Percentiles rank a stretch among this genome's conserved stretches.
Conservation (phyloP, 345 rosid genomes). For the Arabidopsis suecica region DNA sequence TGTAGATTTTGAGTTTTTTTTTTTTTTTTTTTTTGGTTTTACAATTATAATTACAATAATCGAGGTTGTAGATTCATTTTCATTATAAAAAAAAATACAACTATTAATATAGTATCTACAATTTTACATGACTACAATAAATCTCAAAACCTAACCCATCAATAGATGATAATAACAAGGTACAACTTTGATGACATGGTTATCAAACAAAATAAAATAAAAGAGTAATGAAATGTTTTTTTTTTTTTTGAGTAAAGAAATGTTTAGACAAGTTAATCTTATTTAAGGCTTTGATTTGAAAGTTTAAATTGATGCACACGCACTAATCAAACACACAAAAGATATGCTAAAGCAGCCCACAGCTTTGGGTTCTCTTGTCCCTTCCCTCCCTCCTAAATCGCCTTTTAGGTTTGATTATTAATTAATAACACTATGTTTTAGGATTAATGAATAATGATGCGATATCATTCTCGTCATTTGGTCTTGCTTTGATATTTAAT, state of each 20-base stretch:
- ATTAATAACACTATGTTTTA: conserved; percentile 23
- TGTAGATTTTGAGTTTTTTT: background rate
- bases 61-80: background rate
- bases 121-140: background rate
- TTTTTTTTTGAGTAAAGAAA: background rate
- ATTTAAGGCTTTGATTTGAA: conserved; percentile 37
- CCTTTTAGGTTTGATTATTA: conserved; percentile 28
- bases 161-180: background rate
- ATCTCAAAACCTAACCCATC: background rate
- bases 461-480: conserved; percentile 16
- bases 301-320: conserved; percentile 39
- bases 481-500: conserved; percentile 27
- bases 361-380: conserved; percentile 44
- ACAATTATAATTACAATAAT: background rate
- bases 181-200: background rate
- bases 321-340: conserved; percentile 37
- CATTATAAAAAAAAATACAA: background rate
- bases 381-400: conserved; percentile 13
- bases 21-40: too few species aligned
- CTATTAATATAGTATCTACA: background rate
- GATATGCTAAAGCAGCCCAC: conserved; percentile 30
- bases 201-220: conserved; percentile 4
- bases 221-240: background rate
- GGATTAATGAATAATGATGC: conserved; percentile 7
- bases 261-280: conserved; percentile 29